A percentile compares a stretch with the other conserved stretches of the same genome.
Conservation (phyloP, 2,329 filamentous ascomycete species). For the Gyromitra esculenta region DNA sequence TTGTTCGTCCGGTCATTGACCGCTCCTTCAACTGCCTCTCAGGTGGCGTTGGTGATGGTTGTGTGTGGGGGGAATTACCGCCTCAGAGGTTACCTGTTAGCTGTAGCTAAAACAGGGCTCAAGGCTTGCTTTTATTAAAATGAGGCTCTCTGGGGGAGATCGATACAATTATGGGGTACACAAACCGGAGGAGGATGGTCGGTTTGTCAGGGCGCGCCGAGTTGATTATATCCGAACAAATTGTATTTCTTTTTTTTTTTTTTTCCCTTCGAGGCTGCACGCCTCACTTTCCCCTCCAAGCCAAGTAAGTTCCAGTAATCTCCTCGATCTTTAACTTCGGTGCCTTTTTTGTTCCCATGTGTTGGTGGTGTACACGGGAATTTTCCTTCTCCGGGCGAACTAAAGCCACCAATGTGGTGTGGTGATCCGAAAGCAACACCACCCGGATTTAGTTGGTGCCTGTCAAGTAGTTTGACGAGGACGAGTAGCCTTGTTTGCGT, state of each 20-base stretch:
- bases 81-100: conserved; percentile 31
- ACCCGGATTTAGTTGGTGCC: conserved; percentile 21
- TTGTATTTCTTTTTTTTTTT: conserved; percentile 3
- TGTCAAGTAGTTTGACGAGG: conserved; percentile 21
- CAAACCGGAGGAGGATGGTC: conserved; percentile 12
- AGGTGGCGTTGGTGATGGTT: background rate
- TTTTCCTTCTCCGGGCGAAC: conserved; percentile 42
- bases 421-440: conserved; percentile 38
- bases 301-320: conserved; percentile 50
- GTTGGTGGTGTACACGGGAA: conserved; percentile 47
- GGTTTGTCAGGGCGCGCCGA: conserved; percentile 37
- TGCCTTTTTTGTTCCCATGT: conserved; percentile 49
- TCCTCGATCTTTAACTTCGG: conserved; percentile 47
- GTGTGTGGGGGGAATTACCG: conserved; percentile 1
- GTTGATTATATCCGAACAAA: conserved; percentile 21
- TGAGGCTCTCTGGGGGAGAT: conserved; percentile 30
- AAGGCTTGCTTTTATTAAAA: conserved; percentile 34
- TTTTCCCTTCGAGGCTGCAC: conserved; percentile 37
- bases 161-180: conserved; percentile 29
- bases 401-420: conserved; percentile 39
- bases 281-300: conserved; percentile 51
- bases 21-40: conserved; percentile 28
- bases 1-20: conserved; percentile 53
- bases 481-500: conserved; percentile 36
- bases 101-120: conserved; percentile 39